A percentile compares a stretch with the other conserved stretches of the same genome.
Conservation (phyloP, 805 yeast species). For the Starmerella khaoyaiensis region DNA sequence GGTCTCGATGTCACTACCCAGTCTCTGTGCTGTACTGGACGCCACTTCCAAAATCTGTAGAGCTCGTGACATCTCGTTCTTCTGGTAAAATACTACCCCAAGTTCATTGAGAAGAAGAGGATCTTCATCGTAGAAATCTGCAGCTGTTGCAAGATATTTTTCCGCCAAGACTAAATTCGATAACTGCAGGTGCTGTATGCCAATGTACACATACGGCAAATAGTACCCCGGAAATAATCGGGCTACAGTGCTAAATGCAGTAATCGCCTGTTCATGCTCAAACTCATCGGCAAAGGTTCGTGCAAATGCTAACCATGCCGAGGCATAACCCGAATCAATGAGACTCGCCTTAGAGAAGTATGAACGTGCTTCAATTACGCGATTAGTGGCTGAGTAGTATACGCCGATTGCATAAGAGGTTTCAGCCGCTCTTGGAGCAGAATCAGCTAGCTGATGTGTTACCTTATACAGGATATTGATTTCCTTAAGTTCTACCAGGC, state of each 20-base stretch:
- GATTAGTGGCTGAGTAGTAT: slow-evolving; percentile 64
- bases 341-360: slow-evolving; percentile 82
- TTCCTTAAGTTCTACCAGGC: slow-evolving; percentile 73
- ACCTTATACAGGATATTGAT: slow-evolving; percentile 65
- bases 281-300: slow-evolving; percentile 96
- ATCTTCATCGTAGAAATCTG: slow-evolving; percentile 66
- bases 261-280: slow-evolving; percentile 97
- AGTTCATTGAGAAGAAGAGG: slow-evolving; percentile 82
- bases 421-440: slow-evolving; percentile 64
- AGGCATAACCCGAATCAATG: slow-evolving; percentile 77
- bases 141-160: slow-evolving; percentile 68
- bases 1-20: slow-evolving; percentile 67
- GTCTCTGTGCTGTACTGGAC: slow-evolving; percentile 6
- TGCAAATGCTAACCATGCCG: slow-evolving; percentile 97
- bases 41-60: slow-evolving; percentile 31
- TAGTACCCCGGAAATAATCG: slow-evolving; percentile 67
- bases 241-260: slow-evolving; percentile 94
- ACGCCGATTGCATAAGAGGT: slow-evolving; percentile 91
- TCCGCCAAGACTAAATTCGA: slow-evolving; percentile 70
- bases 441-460: slow-evolving; percentile 77
- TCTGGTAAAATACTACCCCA: slow-evolving; percentile 83
- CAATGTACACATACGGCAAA: slow-evolving; percentile 75
- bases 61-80: slow-evolving; percentile 52
- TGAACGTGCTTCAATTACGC: slow-evolving; percentile 69
- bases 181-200: slow-evolving; percentile 92